Conservation (phyloP, 352 stramenopile genomes). For the Pythium inflatum region DNA sequence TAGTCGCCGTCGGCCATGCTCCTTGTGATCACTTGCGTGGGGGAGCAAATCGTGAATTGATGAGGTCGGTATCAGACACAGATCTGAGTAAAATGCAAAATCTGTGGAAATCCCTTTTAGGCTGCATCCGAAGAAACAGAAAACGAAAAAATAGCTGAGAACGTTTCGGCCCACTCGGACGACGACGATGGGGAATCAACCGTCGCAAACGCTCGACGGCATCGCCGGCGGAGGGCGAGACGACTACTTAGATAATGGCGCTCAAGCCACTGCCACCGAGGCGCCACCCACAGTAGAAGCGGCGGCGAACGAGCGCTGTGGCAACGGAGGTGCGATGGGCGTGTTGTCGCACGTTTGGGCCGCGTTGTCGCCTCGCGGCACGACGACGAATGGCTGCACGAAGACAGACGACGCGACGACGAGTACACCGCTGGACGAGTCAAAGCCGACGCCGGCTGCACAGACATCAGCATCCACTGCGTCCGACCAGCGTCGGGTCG, state of each 20-base stretch:
- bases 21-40: neutral
- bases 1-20: conserved; percentile 19
- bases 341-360: conserved; percentile 34
- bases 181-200: conserved; percentile 39
- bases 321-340: conserved; percentile 8
- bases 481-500: conserved; percentile 38
- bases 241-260: too few species aligned
- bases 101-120: neutral
- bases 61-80: conserved; percentile 28
- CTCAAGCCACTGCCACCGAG: conserved; percentile 6
- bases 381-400: neutral
- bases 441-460: too few species aligned
- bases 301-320: neutral
- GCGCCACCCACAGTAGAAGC: neutral
- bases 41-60: neutral
- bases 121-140: too few species aligned
- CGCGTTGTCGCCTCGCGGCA: conserved; percentile 27
- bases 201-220: conserved; percentile 25
- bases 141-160: too few species aligned
- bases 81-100: conserved; percentile 10
- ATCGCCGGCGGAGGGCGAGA: too few species aligned
- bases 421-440: neutral
- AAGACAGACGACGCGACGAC: conserved; percentile 1
- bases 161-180: too few species aligned
- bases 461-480: neutral